A percentile compares a stretch with the other conserved stretches of the same genome.
These are phyloP conservation scores for Torrubiella hemipterigena DNA, from an alignment of 2,329 filamentous ascomycete species.

Conservation along the genomic window DNA sequence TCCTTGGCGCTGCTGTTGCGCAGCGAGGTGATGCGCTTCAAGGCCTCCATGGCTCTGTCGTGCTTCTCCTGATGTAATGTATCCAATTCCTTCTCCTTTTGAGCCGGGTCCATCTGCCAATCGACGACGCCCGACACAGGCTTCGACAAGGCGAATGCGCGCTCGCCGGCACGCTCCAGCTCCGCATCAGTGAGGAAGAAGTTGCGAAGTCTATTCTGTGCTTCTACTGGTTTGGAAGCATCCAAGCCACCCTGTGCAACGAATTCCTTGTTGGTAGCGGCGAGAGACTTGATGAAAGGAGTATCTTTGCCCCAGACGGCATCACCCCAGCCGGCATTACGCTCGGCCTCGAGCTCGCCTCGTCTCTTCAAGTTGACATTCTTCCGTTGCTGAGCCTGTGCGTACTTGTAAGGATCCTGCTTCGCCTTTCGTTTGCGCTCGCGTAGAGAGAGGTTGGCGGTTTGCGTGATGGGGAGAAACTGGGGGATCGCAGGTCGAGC, in stretches of 20 bases:
- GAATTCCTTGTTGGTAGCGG: conserved; percentile 43
- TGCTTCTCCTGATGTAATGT: conserved; percentile 43
- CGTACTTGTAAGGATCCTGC: conserved; percentile 71
- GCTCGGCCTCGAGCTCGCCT: conserved; percentile 52
- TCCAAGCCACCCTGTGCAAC: conserved; percentile 23
- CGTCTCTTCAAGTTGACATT: conserved; percentile 70
- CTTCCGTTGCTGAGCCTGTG: conserved; percentile 73
- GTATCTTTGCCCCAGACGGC: conserved; percentile 70
- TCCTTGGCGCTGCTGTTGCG: conserved; percentile 69
- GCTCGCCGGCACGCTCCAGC: conserved; percentile 51
- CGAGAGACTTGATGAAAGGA: conserved; percentile 73
- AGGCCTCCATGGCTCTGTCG: conserved; percentile 58
- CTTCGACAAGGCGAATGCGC: conserved; percentile 56
- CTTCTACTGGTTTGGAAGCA: conserved; percentile 31
- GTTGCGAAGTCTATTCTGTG: conserved; percentile 44
- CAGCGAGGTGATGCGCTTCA: conserved; percentile 68
- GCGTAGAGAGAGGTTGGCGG: conserved; percentile 49
- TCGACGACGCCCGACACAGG: conserved; percentile 31
- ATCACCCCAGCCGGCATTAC: conserved; percentile 57
- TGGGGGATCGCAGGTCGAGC: conserved; percentile 31
- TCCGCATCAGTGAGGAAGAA: conserved; percentile 60
- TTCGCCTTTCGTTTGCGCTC: conserved; percentile 55
- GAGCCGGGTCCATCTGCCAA: conserved; percentile 28
- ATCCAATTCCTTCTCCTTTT: conserved; percentile 19
- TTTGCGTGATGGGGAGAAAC: conserved; percentile 48